phyloP scores from a whole-genome alignment of 139 green algal species.

The Haematococcus sp. region DNA sequence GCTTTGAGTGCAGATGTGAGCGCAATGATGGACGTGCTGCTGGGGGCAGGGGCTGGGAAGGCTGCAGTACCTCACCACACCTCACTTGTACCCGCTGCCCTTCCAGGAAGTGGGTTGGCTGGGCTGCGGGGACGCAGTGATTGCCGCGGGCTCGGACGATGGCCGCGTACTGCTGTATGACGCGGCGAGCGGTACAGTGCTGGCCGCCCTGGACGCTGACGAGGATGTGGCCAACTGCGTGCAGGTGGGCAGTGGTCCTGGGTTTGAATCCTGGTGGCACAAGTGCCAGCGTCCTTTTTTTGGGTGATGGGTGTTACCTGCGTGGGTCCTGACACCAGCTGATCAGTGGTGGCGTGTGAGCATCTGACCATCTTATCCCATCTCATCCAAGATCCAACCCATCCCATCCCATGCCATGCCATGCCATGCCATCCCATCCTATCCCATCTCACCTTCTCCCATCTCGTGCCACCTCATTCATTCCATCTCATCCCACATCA shows the following conservation, averaged over 20 bases:
- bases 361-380: background rate
- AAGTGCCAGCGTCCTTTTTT: background rate
- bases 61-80: too few species aligned
- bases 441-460: background rate
- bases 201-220: constrained; percentile 64
- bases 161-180: constrained; percentile 80
- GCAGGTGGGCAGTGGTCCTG: constrained; percentile 18
- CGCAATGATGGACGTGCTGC: too few species aligned
- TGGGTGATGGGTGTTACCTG: background rate
- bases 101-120: constrained; percentile 16
- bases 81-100: background rate
- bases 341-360: background rate
- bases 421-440: too few species aligned
- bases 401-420: background rate
- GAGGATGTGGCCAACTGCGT: constrained; percentile 83
- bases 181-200: constrained; percentile 36
- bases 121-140: constrained; percentile 48
- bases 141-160: constrained; percentile 76
- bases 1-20: too few species aligned
- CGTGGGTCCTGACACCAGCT: background rate
- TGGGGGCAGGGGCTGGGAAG: too few species aligned
- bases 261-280: background rate
- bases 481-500: too few species aligned
- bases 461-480: too few species aligned
- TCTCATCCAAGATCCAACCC: background rate